A percentile compares a stretch with the other conserved stretches of the same genome.
phyloP scores from a whole-genome alignment of 345 rosid genomes.

The Linum tenue region DNA sequence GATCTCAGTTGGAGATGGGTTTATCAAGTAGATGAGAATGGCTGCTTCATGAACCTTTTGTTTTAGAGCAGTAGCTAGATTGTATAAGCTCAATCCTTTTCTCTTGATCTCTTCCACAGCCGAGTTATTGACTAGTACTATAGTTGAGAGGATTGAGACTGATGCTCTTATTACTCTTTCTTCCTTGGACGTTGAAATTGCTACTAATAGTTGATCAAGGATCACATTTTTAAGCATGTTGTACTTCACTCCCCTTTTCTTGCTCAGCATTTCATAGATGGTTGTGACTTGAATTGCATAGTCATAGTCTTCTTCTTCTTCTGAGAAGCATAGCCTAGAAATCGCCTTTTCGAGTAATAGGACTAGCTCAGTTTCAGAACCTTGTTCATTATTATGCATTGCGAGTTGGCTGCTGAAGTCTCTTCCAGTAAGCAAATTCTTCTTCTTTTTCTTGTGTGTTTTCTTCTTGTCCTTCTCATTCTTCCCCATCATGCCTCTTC shows the following conservation, averaged over 20 bases:
- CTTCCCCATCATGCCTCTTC: slow-evolving; percentile 24
- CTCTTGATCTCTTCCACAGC: slow-evolving; percentile 57
- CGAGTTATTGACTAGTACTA: slow-evolving; percentile 45
- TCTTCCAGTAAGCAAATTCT: slow-evolving; percentile 19
- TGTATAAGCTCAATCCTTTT: slow-evolving; percentile 50
- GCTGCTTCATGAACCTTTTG: slow-evolving; percentile 80
- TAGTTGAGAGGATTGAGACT: slow-evolving; percentile 49
- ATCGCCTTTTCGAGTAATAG: slow-evolving; percentile 46
- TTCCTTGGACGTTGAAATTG: slow-evolving; percentile 68
- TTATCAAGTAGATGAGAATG: slow-evolving; percentile 56
- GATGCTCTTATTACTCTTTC: slow-evolving; percentile 60
- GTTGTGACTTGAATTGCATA: slow-evolving; percentile 53
- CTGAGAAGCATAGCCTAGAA: slow-evolving; percentile 39
- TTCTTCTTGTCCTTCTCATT: slow-evolving; percentile 23
- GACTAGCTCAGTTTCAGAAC: slow-evolving; percentile 34
- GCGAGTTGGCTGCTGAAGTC: slow-evolving; percentile 1
- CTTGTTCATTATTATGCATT: no score
- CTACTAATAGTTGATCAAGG: slow-evolving; percentile 55
- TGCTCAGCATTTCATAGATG: slow-evolving; percentile 53
- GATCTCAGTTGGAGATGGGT: slow-evolving; percentile 78
- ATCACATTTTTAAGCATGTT: slow-evolving; percentile 57
- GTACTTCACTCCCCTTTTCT: slow-evolving; percentile 52
- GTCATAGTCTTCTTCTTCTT: slow-evolving; percentile 38
- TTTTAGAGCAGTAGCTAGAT: slow-evolving; percentile 63
- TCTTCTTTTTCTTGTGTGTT: slow-evolving; percentile 11